Evolutionary conservation across 805 yeast species (phyloP).

Genomic region (Saturnispora saitoi): DNA sequence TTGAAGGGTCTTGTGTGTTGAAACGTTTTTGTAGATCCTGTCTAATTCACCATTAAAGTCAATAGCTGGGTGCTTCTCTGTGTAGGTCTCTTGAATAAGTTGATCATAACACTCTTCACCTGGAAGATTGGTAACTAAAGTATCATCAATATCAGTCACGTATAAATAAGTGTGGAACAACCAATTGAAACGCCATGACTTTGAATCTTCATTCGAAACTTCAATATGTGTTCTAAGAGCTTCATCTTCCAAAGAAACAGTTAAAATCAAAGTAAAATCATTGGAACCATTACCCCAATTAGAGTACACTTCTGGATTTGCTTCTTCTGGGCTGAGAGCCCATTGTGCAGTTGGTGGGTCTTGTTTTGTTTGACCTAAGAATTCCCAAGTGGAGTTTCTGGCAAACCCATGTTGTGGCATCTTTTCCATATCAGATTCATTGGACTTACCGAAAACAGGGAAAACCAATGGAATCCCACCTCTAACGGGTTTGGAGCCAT

Average conservation of each 20-base stretch:
- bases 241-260: slow-evolving; percentile 53
- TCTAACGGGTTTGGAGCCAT: slow-evolving; percentile 89
- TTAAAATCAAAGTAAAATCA: slow-evolving; percentile 72
- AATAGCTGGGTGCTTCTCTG: slow-evolving; percentile 68
- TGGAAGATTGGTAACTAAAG: slow-evolving; percentile 67
- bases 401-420: slow-evolving; percentile 98
- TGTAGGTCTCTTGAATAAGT: slow-evolving; percentile 50
- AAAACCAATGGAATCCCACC: slow-evolving; percentile 97
- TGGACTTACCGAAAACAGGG: slow-evolving; percentile 80
- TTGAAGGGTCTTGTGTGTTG: slow-evolving; percentile 47
- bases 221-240: slow-evolving; percentile 62
- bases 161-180: slow-evolving; percentile 85
- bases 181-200: slow-evolving; percentile 80
- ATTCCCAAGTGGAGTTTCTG: slow-evolving; percentile 85
- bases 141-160: slow-evolving; percentile 69
- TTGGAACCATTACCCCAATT: slow-evolving; percentile 47
- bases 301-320: slow-evolving; percentile 49
- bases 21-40: slow-evolving; percentile 65
- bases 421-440: slow-evolving; percentile 47
- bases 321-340: slow-evolving; percentile 81
- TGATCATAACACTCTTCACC: slow-evolving; percentile 74
- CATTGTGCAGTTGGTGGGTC: slow-evolving; percentile 77
- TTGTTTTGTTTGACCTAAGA: slow-evolving; percentile 72
- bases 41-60: slow-evolving; percentile 74
- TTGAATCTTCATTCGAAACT: slow-evolving; percentile 60